Conservation (phyloP, 192 early-diverging fungal species). For the Umbelopsis ramanniana region DNA sequence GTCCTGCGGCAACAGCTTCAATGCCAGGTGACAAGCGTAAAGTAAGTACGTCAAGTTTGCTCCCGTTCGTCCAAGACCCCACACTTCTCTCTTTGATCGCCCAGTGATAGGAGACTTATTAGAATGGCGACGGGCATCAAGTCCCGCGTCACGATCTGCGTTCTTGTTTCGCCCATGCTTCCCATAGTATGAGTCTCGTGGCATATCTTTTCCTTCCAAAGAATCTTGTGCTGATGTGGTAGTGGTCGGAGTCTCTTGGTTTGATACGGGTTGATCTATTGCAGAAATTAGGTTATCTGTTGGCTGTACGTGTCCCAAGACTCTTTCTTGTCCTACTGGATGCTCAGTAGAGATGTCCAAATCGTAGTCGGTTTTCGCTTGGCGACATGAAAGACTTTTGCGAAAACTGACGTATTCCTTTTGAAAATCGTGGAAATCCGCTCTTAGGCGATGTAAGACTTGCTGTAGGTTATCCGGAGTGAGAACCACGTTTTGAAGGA, state of each 20-base stretch:
- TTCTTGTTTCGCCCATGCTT: background rate
- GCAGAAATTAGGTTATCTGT: background rate
- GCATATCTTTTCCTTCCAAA: background rate
- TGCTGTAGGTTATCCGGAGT: constrained; percentile 40
- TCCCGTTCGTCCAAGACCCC: constrained; percentile 59
- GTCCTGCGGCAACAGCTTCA: constrained; percentile 48
- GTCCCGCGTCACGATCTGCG: background rate
- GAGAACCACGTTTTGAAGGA: constrained; percentile 55
- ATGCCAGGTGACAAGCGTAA: constrained; percentile 58
- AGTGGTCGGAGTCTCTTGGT: background rate
- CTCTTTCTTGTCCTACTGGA: background rate
- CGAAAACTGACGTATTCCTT: constrained; percentile 45
- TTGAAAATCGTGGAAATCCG: constrained; percentile 50
- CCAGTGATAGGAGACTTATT: background rate
- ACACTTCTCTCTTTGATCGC: constrained; percentile 46
- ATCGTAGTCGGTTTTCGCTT: constrained; percentile 44
- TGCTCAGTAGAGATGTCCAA: constrained; percentile 38
- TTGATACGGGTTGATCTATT: background rate
- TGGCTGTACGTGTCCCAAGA: background rate
- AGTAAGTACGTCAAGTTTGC: constrained; percentile 57
- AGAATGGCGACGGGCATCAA: background rate
- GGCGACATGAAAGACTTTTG: constrained; percentile 40
- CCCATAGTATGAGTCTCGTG: background rate
- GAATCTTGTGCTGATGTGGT: background rate
- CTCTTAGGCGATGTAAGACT: constrained; percentile 43